Evolutionary conservation across 2,329 filamentous ascomycete species (phyloP), one percentile per base, ranked within the genome.

Genomic region (Dothiorella sarmentorum): DNA sequence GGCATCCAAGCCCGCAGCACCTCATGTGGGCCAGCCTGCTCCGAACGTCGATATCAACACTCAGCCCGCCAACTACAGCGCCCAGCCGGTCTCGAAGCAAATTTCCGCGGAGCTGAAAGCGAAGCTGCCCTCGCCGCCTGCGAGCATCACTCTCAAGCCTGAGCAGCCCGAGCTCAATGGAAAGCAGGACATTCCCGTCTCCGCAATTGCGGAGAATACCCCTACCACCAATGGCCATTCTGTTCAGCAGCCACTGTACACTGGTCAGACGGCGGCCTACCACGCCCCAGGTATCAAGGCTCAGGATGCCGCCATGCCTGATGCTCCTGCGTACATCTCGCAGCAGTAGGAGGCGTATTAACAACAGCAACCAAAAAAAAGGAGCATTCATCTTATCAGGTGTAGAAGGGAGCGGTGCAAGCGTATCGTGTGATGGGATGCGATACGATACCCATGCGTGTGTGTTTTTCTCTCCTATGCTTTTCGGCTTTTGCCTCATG

Each of bases 91-190:
- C 7, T 7, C 22, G 4, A 38, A 53, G 24, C 49, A 33, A 9
- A n/a, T 20, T 2, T 27, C 33, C 1, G 27, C 44, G 5, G 33
- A 58, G 24, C 24, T 22, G 31, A 20, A 27, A 17, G 17, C 37
- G 22, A 58, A 58, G 27, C 44, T 58, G 11, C 56, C 56, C 6
- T 58, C 56, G 9, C 56, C 56, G 5, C 56, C 56, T 22, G 44
- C 37, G 5, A 51, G 44, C 18, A 49, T 58, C 26, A 52, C 26
- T 13, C 18, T 42, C 5, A 58, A 58, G 27, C 15, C 56, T 7
- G 56, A 52, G 27, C 22, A 40, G 13, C 44, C 26, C 9, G 44
- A 51, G 18, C 7, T 58, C 11, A 58, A 58, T 13, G 56, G 45
- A 24, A 31, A 29, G 51, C 22, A 17, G 22, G 51, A 31, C 31